Evolutionary conservation across 1,284 basidiomycete species (phyloP).

Genomic region (Tylopilus sp.): DNA sequence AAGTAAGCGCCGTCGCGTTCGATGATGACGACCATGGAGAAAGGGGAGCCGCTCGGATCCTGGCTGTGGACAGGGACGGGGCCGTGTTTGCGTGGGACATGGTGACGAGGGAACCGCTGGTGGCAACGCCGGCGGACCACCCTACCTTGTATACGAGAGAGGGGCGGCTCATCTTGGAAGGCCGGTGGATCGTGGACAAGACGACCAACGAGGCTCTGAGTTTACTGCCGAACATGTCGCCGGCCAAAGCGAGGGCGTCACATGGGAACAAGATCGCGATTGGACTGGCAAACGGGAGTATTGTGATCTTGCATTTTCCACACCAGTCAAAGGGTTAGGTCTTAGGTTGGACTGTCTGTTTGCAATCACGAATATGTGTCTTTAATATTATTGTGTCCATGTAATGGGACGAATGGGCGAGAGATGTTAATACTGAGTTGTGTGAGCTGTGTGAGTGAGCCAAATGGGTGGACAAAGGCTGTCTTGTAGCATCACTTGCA

Average conservation of each 20-base stretch:
- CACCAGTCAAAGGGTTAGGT: not conserved
- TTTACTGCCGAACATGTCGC: slow-evolving; percentile 42
- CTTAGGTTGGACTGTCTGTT: no score
- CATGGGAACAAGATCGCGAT: slow-evolving; percentile 34
- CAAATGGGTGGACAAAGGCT: no score
- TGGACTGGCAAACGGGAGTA: slow-evolving; percentile 41
- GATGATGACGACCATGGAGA: slow-evolving; percentile 21
- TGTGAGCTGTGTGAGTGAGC: no score
- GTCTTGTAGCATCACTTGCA: no score
- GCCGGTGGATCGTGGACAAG: slow-evolving; percentile 36
- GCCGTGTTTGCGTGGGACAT: slow-evolving; percentile 41
- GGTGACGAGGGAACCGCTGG: slow-evolving; percentile 32
- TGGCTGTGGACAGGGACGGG: slow-evolving; percentile 36
- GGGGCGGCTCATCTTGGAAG: slow-evolving; percentile 31
- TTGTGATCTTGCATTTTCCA: slow-evolving; percentile 38
- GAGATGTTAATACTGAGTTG: no score
- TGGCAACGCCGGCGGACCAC: slow-evolving; percentile 31
- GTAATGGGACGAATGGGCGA: no score
- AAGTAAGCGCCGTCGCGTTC: slow-evolving; percentile 35
- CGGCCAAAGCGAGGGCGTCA: slow-evolving; percentile 36
- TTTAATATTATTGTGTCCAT: no score
- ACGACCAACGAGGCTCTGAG: slow-evolving; percentile 24
- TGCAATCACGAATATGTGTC: no score
- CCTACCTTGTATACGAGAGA: slow-evolving; percentile 20
- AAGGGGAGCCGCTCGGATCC: slow-evolving; percentile 20